A percentile compares a stretch with the other conserved stretches of the same genome.
phyloP scores from a whole-genome alignment of 2,329 filamentous ascomycete species.

The Aspergillus aculeatus region DNA sequence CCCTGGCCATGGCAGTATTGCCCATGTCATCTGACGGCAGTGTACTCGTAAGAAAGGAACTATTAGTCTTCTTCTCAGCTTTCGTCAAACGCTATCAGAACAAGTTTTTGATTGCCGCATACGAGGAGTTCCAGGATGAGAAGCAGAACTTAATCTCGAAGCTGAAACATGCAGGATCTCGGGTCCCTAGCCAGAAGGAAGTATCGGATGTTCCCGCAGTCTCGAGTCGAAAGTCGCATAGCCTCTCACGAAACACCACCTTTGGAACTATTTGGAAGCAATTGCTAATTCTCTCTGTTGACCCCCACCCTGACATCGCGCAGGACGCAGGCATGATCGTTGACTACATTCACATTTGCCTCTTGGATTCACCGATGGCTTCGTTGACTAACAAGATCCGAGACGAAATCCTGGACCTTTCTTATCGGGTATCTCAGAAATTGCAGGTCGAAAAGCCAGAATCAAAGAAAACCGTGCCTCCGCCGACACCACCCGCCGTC shows the following conservation, averaged over 20 bases:
- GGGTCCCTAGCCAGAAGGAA: slow-evolving; percentile 20
- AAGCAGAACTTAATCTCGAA: slow-evolving; percentile 63
- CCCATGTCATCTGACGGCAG: slow-evolving; percentile 93
- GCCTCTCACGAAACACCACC: slow-evolving; percentile 76
- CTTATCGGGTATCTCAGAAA: slow-evolving; percentile 36
- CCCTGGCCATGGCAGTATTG: slow-evolving; percentile 81
- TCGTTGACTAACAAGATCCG: slow-evolving; percentile 68
- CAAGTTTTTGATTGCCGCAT: slow-evolving; percentile 88
- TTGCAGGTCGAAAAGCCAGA: slow-evolving; percentile 39
- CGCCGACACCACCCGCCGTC: slow-evolving; percentile 50
- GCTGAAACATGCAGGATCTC: slow-evolving; percentile 42
- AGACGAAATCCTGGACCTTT: slow-evolving; percentile 57
- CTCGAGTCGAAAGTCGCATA: slow-evolving; percentile 30
- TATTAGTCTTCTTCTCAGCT: slow-evolving; percentile 88
- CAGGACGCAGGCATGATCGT: slow-evolving; percentile 80
- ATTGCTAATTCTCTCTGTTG: slow-evolving; percentile 82
- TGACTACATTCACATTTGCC: slow-evolving; percentile 75
- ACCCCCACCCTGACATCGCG: slow-evolving; percentile 91
- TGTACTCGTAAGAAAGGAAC: slow-evolving; percentile 87
- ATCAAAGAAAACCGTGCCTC: slow-evolving; percentile 37
- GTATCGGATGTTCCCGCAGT: slow-evolving; percentile 21
- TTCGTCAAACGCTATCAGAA: slow-evolving; percentile 88
- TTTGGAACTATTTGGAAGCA: slow-evolving; percentile 96
- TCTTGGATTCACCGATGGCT: slow-evolving; percentile 75
- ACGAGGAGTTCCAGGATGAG: slow-evolving; percentile 85